Base-by-base conservation (phyloP, 176 grass and related monocot species). In the Carex scoparia region DNA sequence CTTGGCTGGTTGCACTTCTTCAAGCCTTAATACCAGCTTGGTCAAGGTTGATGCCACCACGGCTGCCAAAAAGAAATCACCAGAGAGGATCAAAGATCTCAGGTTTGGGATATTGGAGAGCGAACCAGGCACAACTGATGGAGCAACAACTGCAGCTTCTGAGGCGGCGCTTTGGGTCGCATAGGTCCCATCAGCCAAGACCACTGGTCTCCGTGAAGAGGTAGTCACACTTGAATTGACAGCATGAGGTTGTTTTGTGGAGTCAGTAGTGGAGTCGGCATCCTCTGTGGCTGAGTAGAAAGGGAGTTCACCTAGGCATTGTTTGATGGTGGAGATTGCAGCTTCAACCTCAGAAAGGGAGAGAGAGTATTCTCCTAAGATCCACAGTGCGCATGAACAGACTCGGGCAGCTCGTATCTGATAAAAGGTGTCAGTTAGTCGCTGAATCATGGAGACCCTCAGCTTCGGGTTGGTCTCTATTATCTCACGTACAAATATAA, bases 401-500 rank as follows among this genome's bases (percentile, higher is more conserved):
- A 92, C 92, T 60, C 88, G 88, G 33, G 92, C 89, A 82, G 90
- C 90, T 3, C 84, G 92, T 8, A 94, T 94, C 90, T 92, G 92
- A 81, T 88, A 94, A 84, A 94, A 94, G 28, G 86, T 92, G 58
- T 92, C 90, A 35, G 79, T 90, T 8, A 94, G 49, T 80, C 92
- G 85, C 69, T 92, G 92, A 66, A 94, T 94, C 88, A 94, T 94
- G 88, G 92, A 94, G 16, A 88, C 88, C 49, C 92, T 85, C 61
- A 94, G 88, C 86, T 90, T 94, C 14, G 84, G 90, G 69, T 90
- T 94, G 9, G 92, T 94, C 76, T 94, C 90, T 23, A 94, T 94
- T 30, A 92, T 94, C 90, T 94, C 90, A 14, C 92, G 89, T 53
- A 94, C 86, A 68, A 94, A 94, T 30, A 92, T 65, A 12, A 90